Conservation (phyloP, 371 early-diverging fungal genomes). For the Entomophthora muscae region DNA sequence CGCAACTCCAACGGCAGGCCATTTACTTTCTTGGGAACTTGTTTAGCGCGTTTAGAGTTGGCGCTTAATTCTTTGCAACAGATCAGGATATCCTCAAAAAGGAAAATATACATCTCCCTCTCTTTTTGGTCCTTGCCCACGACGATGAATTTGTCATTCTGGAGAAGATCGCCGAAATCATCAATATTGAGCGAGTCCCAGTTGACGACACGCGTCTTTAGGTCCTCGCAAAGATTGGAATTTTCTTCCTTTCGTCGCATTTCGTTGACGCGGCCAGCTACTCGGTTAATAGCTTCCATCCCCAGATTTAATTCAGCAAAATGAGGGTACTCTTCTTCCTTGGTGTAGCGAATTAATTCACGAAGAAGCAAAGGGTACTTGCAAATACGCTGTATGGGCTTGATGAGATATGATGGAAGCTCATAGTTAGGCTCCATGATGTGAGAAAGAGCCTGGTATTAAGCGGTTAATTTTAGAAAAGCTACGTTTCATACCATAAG, state of each 20-base stretch:
- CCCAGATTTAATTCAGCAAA: constrained; percentile 61
- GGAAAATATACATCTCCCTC: constrained; percentile 56
- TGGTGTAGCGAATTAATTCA: constrained; percentile 9
- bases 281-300: constrained; percentile 60
- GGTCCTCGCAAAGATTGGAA: constrained; percentile 44
- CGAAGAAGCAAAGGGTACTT: constrained; percentile 84
- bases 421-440: constrained; percentile 70
- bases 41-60: constrained; percentile 15
- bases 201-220: constrained; percentile 65
- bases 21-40: constrained; percentile 21
- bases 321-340: constrained; percentile 41
- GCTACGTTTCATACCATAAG: constrained; percentile 15
- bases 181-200: constrained; percentile 55
- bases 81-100: constrained; percentile 76
- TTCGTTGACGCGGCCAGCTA: constrained; percentile 84
- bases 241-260: constrained; percentile 79
- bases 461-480: too few relatives aligned
- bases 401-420: constrained; percentile 81
- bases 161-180: constrained; percentile 59
- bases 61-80: constrained; percentile 60
- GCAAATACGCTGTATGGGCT: constrained; percentile 93
- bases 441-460: constrained; percentile 30
- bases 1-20: constrained; percentile 42
- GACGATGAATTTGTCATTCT: constrained; percentile 69
- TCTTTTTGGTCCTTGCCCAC: constrained; percentile 45